Conservation (phyloP, 129 eudicot genomes). For the Tagetes patula region DNA sequence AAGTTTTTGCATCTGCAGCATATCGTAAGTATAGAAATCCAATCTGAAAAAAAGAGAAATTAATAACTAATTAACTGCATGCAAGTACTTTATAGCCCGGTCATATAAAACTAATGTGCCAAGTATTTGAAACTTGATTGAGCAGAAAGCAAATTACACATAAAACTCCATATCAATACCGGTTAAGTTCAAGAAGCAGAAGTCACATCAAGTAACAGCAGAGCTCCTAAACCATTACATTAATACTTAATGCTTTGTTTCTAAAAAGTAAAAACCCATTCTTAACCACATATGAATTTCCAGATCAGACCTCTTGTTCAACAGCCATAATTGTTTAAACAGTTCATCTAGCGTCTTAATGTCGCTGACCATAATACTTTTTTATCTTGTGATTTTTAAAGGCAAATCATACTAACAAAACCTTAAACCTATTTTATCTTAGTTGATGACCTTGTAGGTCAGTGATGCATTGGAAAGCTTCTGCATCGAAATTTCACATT, state of each 20-base stretch:
- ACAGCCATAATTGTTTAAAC: not conserved
- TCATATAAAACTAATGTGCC: not conserved
- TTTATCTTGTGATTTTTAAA: not conserved
- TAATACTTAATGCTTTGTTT: not conserved
- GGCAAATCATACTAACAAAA: not conserved
- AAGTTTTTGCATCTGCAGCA: conserved; percentile 92
- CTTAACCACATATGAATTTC: conserved; percentile 4
- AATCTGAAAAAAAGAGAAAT: conserved; percentile 47
- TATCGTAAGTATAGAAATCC: conserved; percentile 91
- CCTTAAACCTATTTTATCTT: not conserved
- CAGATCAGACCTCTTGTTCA: not conserved
- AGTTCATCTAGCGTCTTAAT: not conserved
- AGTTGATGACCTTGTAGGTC: conserved; percentile 1
- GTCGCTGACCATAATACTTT: not conserved
- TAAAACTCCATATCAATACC: not conserved
- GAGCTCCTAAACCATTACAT: not conserved
- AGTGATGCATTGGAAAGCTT: conserved; percentile 1
- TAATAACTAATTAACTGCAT: not conserved
- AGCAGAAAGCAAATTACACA: conserved; percentile 8
- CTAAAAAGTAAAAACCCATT: conserved; percentile 1
- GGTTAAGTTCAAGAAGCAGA: not conserved
- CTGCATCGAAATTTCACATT: not conserved
- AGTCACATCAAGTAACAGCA: conserved; percentile 5
- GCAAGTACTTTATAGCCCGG: not conserved
- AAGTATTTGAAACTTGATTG: not conserved